Evolutionary conservation across 805 yeast genomes (phyloP).

Genomic region (Saccharomycopsis sp.): DNA sequence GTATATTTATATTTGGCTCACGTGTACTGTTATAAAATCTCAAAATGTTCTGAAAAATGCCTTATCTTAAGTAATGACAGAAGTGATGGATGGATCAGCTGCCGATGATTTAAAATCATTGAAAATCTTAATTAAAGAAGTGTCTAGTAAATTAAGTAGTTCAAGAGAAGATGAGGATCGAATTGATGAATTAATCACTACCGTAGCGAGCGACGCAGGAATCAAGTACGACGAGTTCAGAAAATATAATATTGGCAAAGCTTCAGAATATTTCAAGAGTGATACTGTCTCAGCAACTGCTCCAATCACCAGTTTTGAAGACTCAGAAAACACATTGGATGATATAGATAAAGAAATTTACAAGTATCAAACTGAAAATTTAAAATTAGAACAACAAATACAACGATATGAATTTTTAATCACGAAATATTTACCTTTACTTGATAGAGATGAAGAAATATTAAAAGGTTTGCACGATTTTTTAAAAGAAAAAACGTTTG

Average conservation of each 20-base stretch:
- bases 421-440: slow-evolving; percentile 16
- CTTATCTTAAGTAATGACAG: background rate
- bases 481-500: slow-evolving; percentile 13
- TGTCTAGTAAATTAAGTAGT: slow-evolving; percentile 11
- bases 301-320: background rate
- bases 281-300: slow-evolving; percentile 1
- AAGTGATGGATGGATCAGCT: slow-evolving; percentile 21
- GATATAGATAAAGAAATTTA: slow-evolving; percentile 14
- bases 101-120: slow-evolving; percentile 22
- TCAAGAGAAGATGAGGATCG: slow-evolving; percentile 17
- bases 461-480: slow-evolving; percentile 20
- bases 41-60: too few species aligned
- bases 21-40: too few species aligned
- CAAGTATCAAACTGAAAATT: slow-evolving; percentile 13
- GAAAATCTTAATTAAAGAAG: slow-evolving; percentile 17
- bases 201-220: slow-evolving; percentile 20
- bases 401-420: slow-evolving; percentile 19
- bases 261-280: slow-evolving; percentile 16
- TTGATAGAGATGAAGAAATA: slow-evolving; percentile 21
- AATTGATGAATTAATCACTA: slow-evolving; percentile 15
- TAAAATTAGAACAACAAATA: slow-evolving; percentile 16
- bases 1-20: too few species aligned
- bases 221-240: slow-evolving; percentile 20
- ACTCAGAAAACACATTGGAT: background rate
- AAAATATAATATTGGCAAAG: slow-evolving; percentile 13